Evolutionary conservation across 495 filamentous ascomycete genomes (phyloP).

Genomic region (Hypoxylon fuscum): DNA sequence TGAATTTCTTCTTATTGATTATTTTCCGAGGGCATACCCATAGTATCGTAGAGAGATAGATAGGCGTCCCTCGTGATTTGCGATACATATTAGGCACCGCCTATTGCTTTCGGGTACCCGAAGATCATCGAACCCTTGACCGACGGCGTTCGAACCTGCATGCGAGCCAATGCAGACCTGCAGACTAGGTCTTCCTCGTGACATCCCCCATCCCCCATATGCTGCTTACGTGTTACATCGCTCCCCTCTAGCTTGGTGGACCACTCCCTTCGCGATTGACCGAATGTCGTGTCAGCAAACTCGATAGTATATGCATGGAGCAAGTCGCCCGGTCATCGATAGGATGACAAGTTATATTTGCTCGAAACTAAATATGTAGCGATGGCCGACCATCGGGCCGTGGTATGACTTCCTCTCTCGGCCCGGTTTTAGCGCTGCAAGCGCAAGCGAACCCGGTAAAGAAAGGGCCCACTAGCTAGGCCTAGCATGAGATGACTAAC

Average conservation of each 20-base stretch:
- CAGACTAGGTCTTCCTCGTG: conserved; percentile 6
- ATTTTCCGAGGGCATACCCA: too few relatives aligned
- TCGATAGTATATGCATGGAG: neutral
- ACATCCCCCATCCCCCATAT: neutral
- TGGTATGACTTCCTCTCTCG: conserved; percentile 2
- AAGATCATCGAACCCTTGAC: neutral
- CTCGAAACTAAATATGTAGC: too few relatives aligned
- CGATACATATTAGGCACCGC: too few relatives aligned
- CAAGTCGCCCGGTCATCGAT: neutral
- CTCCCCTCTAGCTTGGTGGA: neutral
- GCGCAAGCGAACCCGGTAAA: neutral
- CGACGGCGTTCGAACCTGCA: neutral
- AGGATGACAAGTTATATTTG: too few relatives aligned
- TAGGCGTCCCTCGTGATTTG: too few relatives aligned
- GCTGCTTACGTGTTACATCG: conserved; percentile 33
- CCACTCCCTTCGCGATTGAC: neutral
- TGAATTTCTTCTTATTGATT: too few relatives aligned
- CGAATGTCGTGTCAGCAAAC: neutral
- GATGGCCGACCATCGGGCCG: conserved; percentile 14
- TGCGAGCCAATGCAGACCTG: neutral
- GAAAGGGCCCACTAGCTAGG: neutral
- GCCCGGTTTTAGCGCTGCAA: conserved; percentile 9
- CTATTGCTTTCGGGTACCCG: neutral
- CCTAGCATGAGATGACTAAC: too few relatives aligned
- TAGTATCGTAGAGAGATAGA: too few relatives aligned